phyloP scores from a whole-genome alignment of 2,329 filamentous ascomycete genomes.

The Phaeosphaeria sp. region DNA sequence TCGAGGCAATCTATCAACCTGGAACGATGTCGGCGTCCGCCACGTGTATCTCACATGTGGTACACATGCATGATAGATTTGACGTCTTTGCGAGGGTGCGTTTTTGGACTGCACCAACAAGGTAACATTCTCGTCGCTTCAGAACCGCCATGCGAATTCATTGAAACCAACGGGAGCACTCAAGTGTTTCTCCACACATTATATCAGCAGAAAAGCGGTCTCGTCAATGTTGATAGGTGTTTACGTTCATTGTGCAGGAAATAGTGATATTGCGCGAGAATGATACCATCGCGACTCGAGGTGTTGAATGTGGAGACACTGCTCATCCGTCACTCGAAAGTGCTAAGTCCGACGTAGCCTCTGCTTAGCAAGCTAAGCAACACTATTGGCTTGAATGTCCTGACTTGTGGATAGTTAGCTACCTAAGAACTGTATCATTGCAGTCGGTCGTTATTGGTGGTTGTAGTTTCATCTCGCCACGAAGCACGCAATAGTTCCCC shows the following conservation, averaged over 20 bases:
- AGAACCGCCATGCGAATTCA: too few species aligned
- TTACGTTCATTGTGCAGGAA: not conserved
- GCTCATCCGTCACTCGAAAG: not conserved
- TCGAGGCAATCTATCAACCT: not conserved
- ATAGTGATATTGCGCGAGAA: slow-evolving; percentile 13
- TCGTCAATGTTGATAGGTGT: not conserved
- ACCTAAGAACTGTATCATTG: not conserved
- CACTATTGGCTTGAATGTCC: not conserved
- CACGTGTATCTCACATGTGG: not conserved
- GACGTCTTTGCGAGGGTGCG: not conserved
- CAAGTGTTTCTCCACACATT: too few species aligned
- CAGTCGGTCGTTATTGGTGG: not conserved
- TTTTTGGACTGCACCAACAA: not conserved
- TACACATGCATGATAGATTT: not conserved
- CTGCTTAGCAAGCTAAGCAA: not conserved
- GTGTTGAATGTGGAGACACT: not conserved
- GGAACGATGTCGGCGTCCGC: not conserved
- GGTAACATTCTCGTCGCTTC: not conserved
- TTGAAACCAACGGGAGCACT: too few species aligned
- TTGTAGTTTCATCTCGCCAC: not conserved
- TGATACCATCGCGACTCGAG: slow-evolving; percentile 17
- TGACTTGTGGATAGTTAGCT: not conserved
- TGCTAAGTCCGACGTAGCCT: not conserved
- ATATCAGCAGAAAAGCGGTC: too few species aligned
- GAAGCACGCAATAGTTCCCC: slow-evolving; percentile 30